These are phyloP conservation scores for Citrullus colocynthis DNA, from an alignment of 306 rosid species.

Conservation along the genomic window DNA sequence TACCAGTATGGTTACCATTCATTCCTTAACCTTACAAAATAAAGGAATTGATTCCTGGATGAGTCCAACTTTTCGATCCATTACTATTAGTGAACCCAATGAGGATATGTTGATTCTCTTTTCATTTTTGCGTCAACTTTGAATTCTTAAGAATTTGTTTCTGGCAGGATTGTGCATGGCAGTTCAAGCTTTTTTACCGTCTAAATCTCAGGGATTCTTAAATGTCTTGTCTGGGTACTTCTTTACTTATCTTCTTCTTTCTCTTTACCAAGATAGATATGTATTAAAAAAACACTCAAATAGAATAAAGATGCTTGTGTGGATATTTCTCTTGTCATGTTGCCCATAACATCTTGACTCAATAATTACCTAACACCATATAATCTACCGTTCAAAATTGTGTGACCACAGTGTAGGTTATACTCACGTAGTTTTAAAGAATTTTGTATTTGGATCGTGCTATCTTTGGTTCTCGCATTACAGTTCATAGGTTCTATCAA, in stretches of 20 bases:
- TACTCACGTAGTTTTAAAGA: background rate
- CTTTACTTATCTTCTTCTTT: background rate
- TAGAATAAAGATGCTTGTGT: background rate
- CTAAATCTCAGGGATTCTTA: slow-evolving; percentile 61
- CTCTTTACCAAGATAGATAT: background rate
- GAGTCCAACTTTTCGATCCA: background rate
- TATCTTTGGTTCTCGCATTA: background rate
- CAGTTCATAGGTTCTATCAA: background rate
- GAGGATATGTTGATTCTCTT: background rate
- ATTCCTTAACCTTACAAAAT: background rate
- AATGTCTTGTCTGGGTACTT: slow-evolving; percentile 73
- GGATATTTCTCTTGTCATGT: background rate
- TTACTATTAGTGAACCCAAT: background rate
- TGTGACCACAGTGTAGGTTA: background rate
- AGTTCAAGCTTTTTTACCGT: slow-evolving; percentile 65
- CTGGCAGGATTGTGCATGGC: slow-evolving; percentile 93
- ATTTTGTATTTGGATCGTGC: background rate
- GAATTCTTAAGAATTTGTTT: slow-evolving; percentile 13
- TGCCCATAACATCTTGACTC: background rate
- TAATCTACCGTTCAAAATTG: background rate
- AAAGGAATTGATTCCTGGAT: background rate
- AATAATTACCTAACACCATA: background rate
- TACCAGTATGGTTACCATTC: background rate
- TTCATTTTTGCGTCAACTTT: background rate
- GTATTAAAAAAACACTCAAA: background rate